Evolutionary conservation across 768 basidiomycete genomes (phyloP).

Genomic region (Xerocomellus intermedius): DNA sequence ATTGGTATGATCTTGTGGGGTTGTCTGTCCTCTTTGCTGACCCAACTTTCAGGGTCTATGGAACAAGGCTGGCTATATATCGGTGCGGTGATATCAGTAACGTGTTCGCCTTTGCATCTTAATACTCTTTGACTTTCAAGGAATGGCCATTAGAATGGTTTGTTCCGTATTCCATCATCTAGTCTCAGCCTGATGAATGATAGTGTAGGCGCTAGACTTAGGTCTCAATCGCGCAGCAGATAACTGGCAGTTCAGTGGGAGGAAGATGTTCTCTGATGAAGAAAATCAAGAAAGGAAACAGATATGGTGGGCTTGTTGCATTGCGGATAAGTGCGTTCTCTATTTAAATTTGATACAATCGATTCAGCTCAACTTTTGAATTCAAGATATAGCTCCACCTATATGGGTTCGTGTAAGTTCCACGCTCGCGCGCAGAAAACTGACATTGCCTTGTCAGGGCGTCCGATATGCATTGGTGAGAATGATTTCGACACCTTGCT

Average conservation of each 20-base stretch:
- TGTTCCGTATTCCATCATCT: slow-evolving; percentile 6
- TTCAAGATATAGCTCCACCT: slow-evolving; percentile 65
- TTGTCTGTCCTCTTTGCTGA: slow-evolving; percentile 11
- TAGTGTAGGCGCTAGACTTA: slow-evolving; percentile 66
- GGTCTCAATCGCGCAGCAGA: slow-evolving; percentile 79
- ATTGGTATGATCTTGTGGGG: slow-evolving; percentile 48
- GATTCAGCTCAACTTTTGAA: slow-evolving; percentile 2
- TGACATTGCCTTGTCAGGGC: slow-evolving; percentile 40
- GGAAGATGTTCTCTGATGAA: slow-evolving; percentile 56
- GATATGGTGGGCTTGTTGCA: slow-evolving; percentile 77
- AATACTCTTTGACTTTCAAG: slow-evolving; percentile 28
- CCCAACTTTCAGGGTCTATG: slow-evolving; percentile 49
- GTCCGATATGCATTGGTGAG: slow-evolving; percentile 67
- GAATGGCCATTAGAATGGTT: slow-evolving; percentile 78
- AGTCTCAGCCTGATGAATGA: slow-evolving; percentile 1
- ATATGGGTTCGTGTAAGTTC: slow-evolving; percentile 52
- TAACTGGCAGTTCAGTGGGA: slow-evolving; percentile 66
- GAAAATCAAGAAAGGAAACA: slow-evolving; percentile 73
- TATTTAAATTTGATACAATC: neutral
- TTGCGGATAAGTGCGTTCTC: slow-evolving; percentile 62
- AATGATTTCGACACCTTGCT: slow-evolving; percentile 67
- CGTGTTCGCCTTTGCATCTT: neutral
- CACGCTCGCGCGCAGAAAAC: neutral
- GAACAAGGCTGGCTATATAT: slow-evolving; percentile 85
- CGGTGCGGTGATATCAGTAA: slow-evolving; percentile 38